Evolutionary conservation across 2,329 filamentous ascomycete species (phyloP), one percentile per base, ranked within the genome.

Genomic region (Colletotrichum sp.): DNA sequence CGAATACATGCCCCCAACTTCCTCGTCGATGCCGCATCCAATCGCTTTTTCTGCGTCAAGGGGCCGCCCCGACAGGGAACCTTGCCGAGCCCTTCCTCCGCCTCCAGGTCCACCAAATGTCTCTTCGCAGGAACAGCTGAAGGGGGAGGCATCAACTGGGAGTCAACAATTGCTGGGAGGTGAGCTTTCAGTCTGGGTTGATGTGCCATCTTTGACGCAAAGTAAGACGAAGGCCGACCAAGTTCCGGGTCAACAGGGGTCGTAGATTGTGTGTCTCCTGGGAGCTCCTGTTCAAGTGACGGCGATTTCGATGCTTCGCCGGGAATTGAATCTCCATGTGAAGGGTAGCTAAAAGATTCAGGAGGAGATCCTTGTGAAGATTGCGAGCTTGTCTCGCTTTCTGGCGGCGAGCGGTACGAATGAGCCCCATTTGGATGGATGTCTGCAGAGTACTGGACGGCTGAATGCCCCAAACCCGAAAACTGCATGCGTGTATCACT

Each of bases 1-100:
- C 87, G 83, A 18, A 88, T 79, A 66, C 87, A 89, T 1, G 87
- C 87, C 32, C 83, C 83, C 21, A 81, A 77, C 13, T 77, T 80
- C 15, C 85, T 81, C 3, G 85, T 86, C 16, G 81, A 80, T 28
- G 81, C 81, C 1, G 84, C 85, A 61, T 83, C 79, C n/a, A 80
- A 77, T 7, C 84, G 80, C 18, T 79, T 76, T 16, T 79, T 73
- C 8, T 52, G 43, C 10, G 43, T 52, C n/a, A 52, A 24, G n/a
- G 43, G 43, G n/a, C 43, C 43, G 43, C 43, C 43, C n/a, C 43
- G 43, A 52, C 43, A 24, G 6, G 43, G n/a, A 18, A 21, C n/a
- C n/a, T 52, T 52, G 43, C n/a, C n/a, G n/a, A 52, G 43, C 43
- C 6, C 43, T 24, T 52, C 43, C 43, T 52, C 43, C n/a, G 43